Percentiles rank a stretch among this genome's conserved stretches.
Evolutionary conservation across 176 grass and related monocot genomes (phyloP).

Genomic region (Juncus effusus): DNA sequence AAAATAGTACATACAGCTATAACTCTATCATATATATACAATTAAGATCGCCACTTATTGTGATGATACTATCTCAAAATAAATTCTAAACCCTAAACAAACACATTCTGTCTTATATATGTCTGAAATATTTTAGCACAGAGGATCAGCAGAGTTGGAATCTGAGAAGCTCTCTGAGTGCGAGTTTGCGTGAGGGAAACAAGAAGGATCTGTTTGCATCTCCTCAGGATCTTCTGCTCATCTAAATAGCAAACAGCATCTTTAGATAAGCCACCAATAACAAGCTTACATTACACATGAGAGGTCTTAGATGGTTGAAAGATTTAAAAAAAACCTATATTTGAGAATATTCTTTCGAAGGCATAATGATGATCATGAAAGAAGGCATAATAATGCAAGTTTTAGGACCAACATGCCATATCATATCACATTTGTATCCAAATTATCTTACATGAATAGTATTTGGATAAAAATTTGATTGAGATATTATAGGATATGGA

Average conservation of each 20-base stretch:
- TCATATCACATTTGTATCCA: no score
- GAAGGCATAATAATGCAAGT: no score
- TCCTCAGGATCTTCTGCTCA: conserved; percentile 36
- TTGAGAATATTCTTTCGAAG: no score
- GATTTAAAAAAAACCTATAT: no score
- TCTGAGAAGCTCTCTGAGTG: conserved; percentile 8
- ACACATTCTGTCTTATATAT: not conserved
- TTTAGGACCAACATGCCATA: no score
- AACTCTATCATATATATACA: not conserved
- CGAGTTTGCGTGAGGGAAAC: conserved; percentile 56
- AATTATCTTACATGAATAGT: no score
- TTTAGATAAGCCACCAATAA: not conserved
- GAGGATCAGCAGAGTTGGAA: conserved; percentile 16
- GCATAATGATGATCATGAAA: no score
- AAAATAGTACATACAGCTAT: not conserved
- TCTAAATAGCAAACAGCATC: conserved; percentile 7
- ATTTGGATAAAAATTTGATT: no score
- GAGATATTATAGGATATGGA: no score
- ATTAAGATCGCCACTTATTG: no score
- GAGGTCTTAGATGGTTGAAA: not conserved
- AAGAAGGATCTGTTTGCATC: conserved; percentile 34
- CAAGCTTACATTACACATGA: not conserved
- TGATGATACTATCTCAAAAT: no score
- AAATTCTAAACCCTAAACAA: no score
- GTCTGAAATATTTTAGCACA: not conserved